Conservation (phyloP, 202 grass and related monocot species). For the Zizania palustris region DNA sequence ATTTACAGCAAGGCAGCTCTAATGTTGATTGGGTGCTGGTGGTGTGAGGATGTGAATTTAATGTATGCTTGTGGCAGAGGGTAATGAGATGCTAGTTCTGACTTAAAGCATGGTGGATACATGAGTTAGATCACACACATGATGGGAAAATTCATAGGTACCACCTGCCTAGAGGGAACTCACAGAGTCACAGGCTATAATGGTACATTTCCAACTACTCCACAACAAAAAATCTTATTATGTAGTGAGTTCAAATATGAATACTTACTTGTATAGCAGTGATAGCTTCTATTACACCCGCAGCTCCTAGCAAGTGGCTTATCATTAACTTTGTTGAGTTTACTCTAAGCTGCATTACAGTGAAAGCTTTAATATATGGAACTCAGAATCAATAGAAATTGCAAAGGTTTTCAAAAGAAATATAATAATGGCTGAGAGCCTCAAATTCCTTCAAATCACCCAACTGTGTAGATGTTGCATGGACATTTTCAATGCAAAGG, state of each 20-base stretch:
- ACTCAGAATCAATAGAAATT: background rate
- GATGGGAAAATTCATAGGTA: background rate
- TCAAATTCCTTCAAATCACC: constrained; percentile 98
- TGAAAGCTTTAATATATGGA: constrained; percentile 30
- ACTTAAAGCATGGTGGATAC: background rate
- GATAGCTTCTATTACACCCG: constrained; percentile 95
- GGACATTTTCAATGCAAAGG: constrained; percentile 97
- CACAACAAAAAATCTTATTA: background rate
- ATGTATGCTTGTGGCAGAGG: background rate
- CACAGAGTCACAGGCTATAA: background rate
- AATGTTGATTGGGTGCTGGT: background rate
- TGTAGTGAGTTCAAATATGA: background rate
- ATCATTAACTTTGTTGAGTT: constrained; percentile 99
- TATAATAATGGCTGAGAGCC: constrained; percentile 64
- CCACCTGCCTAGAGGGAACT: background rate
- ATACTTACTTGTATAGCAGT: constrained; percentile 77
- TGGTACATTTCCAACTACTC: background rate
- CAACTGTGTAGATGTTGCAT: constrained; percentile 91
- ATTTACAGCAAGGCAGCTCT: background rate
- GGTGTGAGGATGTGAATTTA: background rate
- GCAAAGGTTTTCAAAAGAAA: background rate
- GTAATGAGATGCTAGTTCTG: background rate
- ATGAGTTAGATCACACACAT: background rate
- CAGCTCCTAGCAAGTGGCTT: constrained; percentile 84
- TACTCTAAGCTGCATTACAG: constrained; percentile 73